Base-by-base conservation (phyloP, 176 grass and related monocot genomes). In the Rhynchospora pubera region DNA sequence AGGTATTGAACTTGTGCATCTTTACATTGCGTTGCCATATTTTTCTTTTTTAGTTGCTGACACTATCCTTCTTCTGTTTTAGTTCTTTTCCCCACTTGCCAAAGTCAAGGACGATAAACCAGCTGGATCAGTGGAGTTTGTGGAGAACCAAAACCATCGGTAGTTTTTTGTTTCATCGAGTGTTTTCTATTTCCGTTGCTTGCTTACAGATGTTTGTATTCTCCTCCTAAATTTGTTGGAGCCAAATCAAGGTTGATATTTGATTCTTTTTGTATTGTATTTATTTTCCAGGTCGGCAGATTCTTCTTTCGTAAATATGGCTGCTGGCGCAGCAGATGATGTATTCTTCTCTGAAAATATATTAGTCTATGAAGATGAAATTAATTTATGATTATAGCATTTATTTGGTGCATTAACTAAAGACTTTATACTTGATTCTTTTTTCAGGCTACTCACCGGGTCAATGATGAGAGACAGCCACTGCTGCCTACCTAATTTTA, bases 31-130 rank as follows among this genome's bases (percentile, higher is more conserved):
- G 51, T 57, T 86, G n/a, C 52, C 57, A 51, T 83, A 1, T 51
- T 22, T 69, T 18, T n/a, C n/a, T 55, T 77, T 11, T 77, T 55
- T 12, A 11, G 22, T 23, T 77, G 50, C 50, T 77, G 55, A 77
- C 13, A 18, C 14, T 39, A 76, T 53, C 63, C 88, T 84, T 87
- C 44, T 83, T 61, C 44, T 75, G 65, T 74, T 59, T 58, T 88
- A 98, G 96, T 98, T 98, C 87, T 98, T 94, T 86, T 98, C 96
- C 78, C 92, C 96, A 60, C 59, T 98, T 45, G 96, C 96, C 78
- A 98, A 98, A 91, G 89, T 93, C 56, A 98, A 98, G 89, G 96
- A 93, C 84, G 96, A 98, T 42, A 86, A 86, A 43, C 89, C 85
- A 50, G 78, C 62, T 70, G 92, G 89, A 81, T 44, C 83, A 62